These are phyloP conservation scores for Urostyla sp. DNA, from an alignment of 73 alveolate genomes.

Conservation along the genomic window DNA sequence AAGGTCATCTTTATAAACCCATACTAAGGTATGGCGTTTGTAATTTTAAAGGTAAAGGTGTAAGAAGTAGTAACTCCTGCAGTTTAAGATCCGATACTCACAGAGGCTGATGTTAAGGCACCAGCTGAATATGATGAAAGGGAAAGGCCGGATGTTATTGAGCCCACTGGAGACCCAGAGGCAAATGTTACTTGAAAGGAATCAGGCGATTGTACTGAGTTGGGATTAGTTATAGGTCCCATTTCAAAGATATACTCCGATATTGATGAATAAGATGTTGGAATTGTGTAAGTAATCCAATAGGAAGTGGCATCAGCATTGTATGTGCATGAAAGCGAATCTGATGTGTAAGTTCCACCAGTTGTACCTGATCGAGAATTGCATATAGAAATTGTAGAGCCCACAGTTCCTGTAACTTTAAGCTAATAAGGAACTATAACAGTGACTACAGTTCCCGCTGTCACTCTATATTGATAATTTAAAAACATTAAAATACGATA, in stretches of 20 bases:
- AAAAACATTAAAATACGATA: too few relatives aligned
- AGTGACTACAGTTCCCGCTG: not conserved
- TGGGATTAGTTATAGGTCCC: conserved; percentile 35
- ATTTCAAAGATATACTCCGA: conserved; percentile 2
- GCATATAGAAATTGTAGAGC: conserved; percentile 22
- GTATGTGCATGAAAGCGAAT: conserved; percentile 17
- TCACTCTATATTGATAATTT: not conserved
- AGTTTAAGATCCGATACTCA: not conserved
- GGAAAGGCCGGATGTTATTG: conserved; percentile 13
- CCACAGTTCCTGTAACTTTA: conserved; percentile 23
- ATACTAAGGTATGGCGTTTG: conserved; percentile 4
- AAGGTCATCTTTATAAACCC: conserved; percentile 13
- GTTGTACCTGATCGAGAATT: not conserved
- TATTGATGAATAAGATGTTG: conserved; percentile 3
- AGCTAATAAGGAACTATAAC: conserved; percentile 31
- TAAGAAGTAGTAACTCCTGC: conserved; percentile 46
- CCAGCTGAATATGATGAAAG: conserved; percentile 8
- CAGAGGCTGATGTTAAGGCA: conserved; percentile 29
- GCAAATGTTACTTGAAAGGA: conserved; percentile 34
- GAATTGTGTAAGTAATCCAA: not conserved
- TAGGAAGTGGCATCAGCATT: conserved; percentile 16
- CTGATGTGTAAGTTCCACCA: not conserved
- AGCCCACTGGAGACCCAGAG: conserved; percentile 38
- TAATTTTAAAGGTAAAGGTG: conserved; percentile 36
- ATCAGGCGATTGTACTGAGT: conserved; percentile 35